These are phyloP conservation scores for Peltaster fructicola DNA, from an alignment of 2,329 filamentous ascomycete species.

Conservation along the genomic window DNA sequence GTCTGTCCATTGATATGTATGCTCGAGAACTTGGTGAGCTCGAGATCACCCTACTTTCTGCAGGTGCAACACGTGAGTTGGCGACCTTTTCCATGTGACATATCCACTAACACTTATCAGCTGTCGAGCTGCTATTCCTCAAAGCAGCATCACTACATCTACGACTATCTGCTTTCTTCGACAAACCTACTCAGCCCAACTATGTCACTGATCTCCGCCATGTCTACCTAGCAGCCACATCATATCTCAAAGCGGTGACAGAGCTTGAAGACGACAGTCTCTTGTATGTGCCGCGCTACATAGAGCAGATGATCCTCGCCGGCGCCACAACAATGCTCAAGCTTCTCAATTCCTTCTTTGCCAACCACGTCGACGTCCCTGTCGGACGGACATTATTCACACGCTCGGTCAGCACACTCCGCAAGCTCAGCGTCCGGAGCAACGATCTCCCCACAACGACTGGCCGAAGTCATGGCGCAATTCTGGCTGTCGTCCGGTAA, in stretches of 20 bases:
- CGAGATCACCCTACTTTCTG: constrained; percentile 18
- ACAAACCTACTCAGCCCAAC: constrained; percentile 51
- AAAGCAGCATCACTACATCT: constrained; percentile 59
- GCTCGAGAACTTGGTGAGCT: constrained; percentile 20
- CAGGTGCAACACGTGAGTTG: constrained; percentile 13
- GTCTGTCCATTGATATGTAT: constrained; percentile 21
- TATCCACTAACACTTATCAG: constrained; percentile 35
- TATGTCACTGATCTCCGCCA: constrained; percentile 61
- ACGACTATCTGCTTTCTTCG: constrained; percentile 64
- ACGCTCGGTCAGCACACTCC: constrained; percentile 50
- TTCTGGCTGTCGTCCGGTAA: constrained; percentile 50
- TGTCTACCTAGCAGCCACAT: constrained; percentile 53
- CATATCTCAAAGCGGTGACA: constrained; percentile 54
- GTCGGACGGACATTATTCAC: constrained; percentile 53
- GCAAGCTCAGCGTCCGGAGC: constrained; percentile 54
- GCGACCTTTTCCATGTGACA: constrained; percentile 30
- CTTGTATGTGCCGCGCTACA: constrained; percentile 52
- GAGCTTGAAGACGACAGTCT: constrained; percentile 38
- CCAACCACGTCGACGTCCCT: constrained; percentile 51
- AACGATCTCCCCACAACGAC: constrained; percentile 65
- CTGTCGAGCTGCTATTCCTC: constrained; percentile 42
- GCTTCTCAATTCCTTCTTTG: constrained; percentile 57
- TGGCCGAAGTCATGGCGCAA: constrained; percentile 73
- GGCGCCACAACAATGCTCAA: constrained; percentile 63
- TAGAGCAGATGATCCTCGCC: constrained; percentile 74